A percentile compares a stretch with the other conserved stretches of the same genome.
Evolutionary conservation across 1,139 yeast species (phyloP).

Genomic region (Protomyces lactucae-debilis): DNA sequence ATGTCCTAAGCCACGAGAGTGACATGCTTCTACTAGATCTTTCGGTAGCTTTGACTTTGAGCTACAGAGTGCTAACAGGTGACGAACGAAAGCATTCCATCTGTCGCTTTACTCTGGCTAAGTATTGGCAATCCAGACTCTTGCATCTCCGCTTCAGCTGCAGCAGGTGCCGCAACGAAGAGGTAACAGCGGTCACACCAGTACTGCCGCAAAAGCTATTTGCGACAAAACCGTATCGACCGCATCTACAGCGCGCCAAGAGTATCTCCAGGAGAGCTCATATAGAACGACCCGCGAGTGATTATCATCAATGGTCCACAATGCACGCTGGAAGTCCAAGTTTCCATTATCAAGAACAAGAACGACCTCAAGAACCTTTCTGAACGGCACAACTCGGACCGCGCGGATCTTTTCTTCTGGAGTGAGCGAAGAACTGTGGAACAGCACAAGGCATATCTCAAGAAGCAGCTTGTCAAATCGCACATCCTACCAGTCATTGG

Average conservation of each 20-base stretch:
- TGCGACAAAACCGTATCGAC: neutral
- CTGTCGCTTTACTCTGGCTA: neutral
- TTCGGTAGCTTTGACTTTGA: too few species aligned
- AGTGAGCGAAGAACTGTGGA: slow-evolving; percentile 30
- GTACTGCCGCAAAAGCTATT: neutral
- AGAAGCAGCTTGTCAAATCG: slow-evolving; percentile 27
- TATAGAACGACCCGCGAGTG: neutral
- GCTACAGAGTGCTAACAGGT: neutral
- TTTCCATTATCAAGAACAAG: neutral
- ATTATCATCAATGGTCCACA: neutral
- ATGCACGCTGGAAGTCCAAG: neutral
- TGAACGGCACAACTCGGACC: slow-evolving; percentile 34
- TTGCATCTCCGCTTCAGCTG: neutral
- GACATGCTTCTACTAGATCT: too few species aligned
- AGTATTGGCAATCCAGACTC: neutral
- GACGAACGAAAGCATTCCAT: neutral
- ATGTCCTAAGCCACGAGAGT: too few species aligned
- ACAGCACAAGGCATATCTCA: slow-evolving; percentile 31
- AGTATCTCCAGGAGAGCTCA: neutral
- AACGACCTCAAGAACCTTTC: slow-evolving; percentile 9
- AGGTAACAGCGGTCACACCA: neutral
- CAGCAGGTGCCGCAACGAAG: neutral
- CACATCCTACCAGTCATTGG: slow-evolving; percentile 33
- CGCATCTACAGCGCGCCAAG: neutral
- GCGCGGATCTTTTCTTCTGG: slow-evolving; percentile 34